These are phyloP conservation scores for Cercospora citrullina DNA, from an alignment of 2,329 filamentous ascomycete species.

Conservation along the genomic window DNA sequence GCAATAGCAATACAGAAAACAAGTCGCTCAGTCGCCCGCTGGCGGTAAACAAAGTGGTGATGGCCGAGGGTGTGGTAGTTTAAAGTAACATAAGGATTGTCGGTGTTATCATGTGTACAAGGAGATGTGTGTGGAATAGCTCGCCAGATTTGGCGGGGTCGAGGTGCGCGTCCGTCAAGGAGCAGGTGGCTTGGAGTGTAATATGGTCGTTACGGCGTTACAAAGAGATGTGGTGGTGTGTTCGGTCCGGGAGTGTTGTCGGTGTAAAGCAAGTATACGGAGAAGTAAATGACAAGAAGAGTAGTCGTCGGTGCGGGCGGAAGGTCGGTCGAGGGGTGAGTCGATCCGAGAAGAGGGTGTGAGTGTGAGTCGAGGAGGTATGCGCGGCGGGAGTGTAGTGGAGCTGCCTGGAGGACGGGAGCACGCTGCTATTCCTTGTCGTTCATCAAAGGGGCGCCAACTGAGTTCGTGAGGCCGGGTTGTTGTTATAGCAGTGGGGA, in stretches of 20 bases:
- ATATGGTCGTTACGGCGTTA: conserved; percentile 14
- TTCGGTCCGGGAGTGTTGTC: neutral
- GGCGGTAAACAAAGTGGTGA: conserved; percentile 26
- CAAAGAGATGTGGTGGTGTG: conserved; percentile 15
- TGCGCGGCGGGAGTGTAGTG: conserved; percentile 15
- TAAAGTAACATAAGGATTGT: conserved; percentile 38
- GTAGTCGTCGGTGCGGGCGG: conserved; percentile 10
- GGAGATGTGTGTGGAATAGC: conserved; percentile 19
- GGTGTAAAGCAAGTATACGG: conserved; percentile 25
- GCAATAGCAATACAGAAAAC: conserved; percentile 29
- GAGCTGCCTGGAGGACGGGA: conserved; percentile 25
- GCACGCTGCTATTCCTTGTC: conserved; percentile 18
- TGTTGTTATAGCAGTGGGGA: conserved; percentile 4
- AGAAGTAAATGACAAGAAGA: conserved; percentile 24
- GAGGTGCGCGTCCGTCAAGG: conserved; percentile 30
- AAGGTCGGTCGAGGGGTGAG: conserved; percentile 14
- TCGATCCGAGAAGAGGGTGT: conserved; percentile 12
- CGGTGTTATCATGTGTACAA: conserved; percentile 32
- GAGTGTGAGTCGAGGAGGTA: conserved; percentile 1
- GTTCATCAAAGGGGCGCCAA: conserved; percentile 23
- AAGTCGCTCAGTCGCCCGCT: conserved; percentile 29
- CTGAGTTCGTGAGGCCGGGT: conserved; percentile 6
- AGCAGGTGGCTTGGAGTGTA: conserved; percentile 22
- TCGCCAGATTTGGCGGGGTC: conserved; percentile 18
- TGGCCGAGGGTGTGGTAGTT: conserved; percentile 19